Percentiles rank a stretch among this genome's conserved stretches.
These are phyloP conservation scores for Meyerozyma sp. DNA, from an alignment of 1,139 yeast genomes.

Conservation along the genomic window DNA sequence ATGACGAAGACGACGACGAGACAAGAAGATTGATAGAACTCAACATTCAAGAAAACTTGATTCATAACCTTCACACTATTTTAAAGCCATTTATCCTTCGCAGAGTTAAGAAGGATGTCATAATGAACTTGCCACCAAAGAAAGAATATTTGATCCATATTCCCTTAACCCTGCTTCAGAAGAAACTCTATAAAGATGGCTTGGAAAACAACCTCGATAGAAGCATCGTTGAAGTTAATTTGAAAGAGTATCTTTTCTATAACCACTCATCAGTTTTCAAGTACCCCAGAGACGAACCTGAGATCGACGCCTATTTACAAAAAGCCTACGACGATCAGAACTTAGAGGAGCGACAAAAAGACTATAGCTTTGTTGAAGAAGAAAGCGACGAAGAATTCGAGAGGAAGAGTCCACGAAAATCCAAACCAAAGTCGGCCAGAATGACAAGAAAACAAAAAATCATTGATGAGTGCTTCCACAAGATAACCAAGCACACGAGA, in stretches of 20 bases:
- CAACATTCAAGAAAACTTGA: conserved; percentile 60
- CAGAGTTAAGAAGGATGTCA: conserved; percentile 71
- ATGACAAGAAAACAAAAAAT: conserved; percentile 12
- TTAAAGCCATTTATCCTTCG: conserved; percentile 83
- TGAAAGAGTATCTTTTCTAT: conserved; percentile 40
- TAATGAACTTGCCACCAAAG: conserved; percentile 69
- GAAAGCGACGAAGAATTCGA: conserved; percentile 26
- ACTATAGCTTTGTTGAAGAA: conserved; percentile 16
- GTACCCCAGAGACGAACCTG: conserved; percentile 11
- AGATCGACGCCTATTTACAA: conserved; percentile 37
- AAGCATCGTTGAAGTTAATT: conserved; percentile 37
- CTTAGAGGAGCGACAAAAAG: not conserved
- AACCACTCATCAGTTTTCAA: conserved; percentile 20
- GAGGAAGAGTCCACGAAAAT: conserved; percentile 1
- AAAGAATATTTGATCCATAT: conserved; percentile 82
- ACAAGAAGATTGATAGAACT: conserved; percentile 46
- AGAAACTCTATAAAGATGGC: conserved; percentile 56
- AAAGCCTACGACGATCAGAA: conserved; percentile 12
- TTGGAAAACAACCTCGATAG: conserved; percentile 40
- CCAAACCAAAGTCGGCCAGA: conserved; percentile 3
- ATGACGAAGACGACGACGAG: conserved; percentile 15
- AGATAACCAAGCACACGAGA: conserved; percentile 17
- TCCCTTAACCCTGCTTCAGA: conserved; percentile 59
- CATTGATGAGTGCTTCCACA: conserved; percentile 12
- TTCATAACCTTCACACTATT: conserved; percentile 78